Evolutionary conservation across 495 filamentous ascomycete species (phyloP).

Genomic region (Xylaria castorea): DNA sequence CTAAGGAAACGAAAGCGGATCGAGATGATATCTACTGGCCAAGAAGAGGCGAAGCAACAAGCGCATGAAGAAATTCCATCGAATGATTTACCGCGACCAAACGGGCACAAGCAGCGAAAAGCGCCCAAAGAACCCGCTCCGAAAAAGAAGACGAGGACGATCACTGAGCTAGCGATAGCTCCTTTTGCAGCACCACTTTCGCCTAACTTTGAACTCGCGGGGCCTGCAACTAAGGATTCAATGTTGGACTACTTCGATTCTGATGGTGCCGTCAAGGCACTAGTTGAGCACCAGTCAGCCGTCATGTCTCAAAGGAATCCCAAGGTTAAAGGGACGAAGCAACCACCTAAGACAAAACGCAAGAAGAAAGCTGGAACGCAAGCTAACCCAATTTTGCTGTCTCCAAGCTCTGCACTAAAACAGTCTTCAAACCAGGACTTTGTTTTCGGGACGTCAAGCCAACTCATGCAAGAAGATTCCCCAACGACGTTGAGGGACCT

Average conservation of each 20-base stretch:
- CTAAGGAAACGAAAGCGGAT: constrained; percentile 60
- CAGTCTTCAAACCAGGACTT: constrained; percentile 78
- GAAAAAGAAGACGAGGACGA: constrained; percentile 79
- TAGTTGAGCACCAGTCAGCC: constrained; percentile 41
- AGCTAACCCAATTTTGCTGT: constrained; percentile 64
- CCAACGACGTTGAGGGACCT: constrained; percentile 70
- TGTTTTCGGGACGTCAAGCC: constrained; percentile 91
- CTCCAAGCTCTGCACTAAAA: constrained; percentile 73
- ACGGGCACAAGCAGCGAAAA: constrained; percentile 46
- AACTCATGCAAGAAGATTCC: constrained; percentile 79
- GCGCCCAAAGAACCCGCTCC: constrained; percentile 51
- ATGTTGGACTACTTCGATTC: constrained; percentile 44
- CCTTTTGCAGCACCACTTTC: constrained; percentile 62
- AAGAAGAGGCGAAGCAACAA: constrained; percentile 22
- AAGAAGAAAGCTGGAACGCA: constrained; percentile 55
- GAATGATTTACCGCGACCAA: constrained; percentile 30
- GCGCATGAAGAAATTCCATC: constrained; percentile 10
- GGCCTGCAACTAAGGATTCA: constrained; percentile 39
- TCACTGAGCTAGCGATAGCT: constrained; percentile 84
- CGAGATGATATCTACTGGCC: constrained; percentile 47
- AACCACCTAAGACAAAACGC: constrained; percentile 40
- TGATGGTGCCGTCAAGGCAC: constrained; percentile 39
- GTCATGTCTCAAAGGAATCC: constrained; percentile 45
- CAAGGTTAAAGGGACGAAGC: constrained; percentile 42
- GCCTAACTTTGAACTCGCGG: constrained; percentile 36